Evolutionary conservation across 2,329 filamentous ascomycete genomes (phyloP).

Genomic region (Aspergillus caelatus): DNA sequence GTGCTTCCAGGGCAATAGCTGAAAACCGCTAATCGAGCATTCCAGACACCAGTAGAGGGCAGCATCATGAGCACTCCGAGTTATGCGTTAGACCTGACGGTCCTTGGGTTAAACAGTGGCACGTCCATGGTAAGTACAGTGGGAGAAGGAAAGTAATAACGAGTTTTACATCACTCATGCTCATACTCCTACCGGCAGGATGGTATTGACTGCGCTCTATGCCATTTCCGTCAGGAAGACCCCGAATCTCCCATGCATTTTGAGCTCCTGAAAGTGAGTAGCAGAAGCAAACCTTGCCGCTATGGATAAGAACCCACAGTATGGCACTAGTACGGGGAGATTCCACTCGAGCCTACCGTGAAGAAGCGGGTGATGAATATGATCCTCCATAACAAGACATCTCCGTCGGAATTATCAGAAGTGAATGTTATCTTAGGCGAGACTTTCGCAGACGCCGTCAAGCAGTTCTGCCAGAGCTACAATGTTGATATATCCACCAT

Average conservation of each 20-base stretch:
- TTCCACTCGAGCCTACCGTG: conserved; percentile 50
- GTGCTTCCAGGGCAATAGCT: background rate
- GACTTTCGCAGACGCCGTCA: conserved; percentile 56
- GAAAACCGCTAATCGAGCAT: background rate
- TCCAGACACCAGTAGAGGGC: background rate
- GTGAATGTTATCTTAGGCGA: conserved; percentile 62
- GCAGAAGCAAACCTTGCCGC: background rate
- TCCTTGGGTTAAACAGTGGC: conserved; percentile 50
- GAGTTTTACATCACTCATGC: background rate
- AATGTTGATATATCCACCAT: background rate
- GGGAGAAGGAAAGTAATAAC: background rate
- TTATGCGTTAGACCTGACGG: conserved; percentile 48
- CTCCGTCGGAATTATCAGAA: conserved; percentile 57
- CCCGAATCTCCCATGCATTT: conserved; percentile 59
- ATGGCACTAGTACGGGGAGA: conserved; percentile 51
- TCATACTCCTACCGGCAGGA: conserved; percentile 33
- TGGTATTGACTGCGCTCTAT: conserved; percentile 62
- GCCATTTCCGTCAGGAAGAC: conserved; percentile 57
- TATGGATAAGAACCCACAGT: background rate
- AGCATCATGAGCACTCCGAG: background rate
- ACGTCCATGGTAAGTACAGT: conserved; percentile 49
- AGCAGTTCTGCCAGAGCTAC: conserved; percentile 45
- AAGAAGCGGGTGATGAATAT: conserved; percentile 58
- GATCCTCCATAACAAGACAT: conserved; percentile 56
- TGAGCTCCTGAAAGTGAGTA: conserved; percentile 49